Base-by-base conservation (phyloP, 495 filamentous ascomycete genomes). In the Penicillium odoratum region DNA sequence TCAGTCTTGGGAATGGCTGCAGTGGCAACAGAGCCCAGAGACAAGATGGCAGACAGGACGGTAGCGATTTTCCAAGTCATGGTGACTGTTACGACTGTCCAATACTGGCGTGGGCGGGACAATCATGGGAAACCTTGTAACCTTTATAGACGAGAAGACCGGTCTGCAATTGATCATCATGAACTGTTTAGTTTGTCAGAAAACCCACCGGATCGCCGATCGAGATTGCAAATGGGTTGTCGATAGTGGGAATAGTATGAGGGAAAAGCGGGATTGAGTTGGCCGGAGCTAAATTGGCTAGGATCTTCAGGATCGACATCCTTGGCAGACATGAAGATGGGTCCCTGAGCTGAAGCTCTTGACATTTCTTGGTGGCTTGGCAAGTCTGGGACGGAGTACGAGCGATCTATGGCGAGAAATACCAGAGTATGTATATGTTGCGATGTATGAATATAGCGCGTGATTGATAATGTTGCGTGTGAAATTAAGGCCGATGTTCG, bases 1-100 rank as follows among this genome's bases (percentile, higher is more conserved):
- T 67, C 62, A 10, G 70, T 69, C 54, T 63, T 56, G 4, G 67
- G 64, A 10, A 66, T 60, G 1, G 60, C 51, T 2, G 65, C 68
- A 2, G 51, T 48, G 25, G 51, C 62, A 2, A 62, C 18, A 5
- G 59, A 58, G 51, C 60, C 18, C 18, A 69, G 42, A 16, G 65
- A 66, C n/a, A 69, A 40, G 15, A 64, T 45, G 13, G 58, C 40
- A 29, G 69, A 55, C 15, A 70, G 43, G 15, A 65, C n/a, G n/a
- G 51, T 44, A 7, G 48, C 38, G 18, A 60, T 21, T 57, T 36
- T 61, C 38, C 38, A 40, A 26, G 33, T 29, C 56, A 62, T 60
- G 26, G 31, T 47, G 52, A 52, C 25, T 30, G 21, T 33, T 21
- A 15, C 15, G 49, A 40, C 29, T 18, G 31, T 13, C 29, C 13